Evolutionary conservation across 208 protist genomes (phyloP).

Genomic region (Phytomonas serpens): DNA sequence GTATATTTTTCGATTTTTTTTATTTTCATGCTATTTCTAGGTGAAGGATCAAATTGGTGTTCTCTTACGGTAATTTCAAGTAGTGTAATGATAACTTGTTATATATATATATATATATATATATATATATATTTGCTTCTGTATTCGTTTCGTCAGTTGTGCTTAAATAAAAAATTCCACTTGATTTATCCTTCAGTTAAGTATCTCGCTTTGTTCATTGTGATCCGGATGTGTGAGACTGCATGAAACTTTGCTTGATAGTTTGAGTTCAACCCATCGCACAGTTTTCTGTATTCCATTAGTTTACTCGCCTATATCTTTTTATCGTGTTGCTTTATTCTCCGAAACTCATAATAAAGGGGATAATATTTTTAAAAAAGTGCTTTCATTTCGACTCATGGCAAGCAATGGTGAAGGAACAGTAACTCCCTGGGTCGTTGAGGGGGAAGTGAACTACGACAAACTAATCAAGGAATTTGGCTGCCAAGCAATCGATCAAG

Average conservation of each 20-base stretch:
- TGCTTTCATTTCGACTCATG: background rate
- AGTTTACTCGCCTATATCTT: background rate
- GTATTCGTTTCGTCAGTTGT: background rate
- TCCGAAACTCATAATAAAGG: background rate
- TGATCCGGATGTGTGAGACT: background rate
- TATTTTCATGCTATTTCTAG: background rate
- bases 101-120: background rate
- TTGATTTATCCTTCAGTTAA: background rate
- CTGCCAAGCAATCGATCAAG: slow-evolving; percentile 70
- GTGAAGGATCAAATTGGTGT: background rate
- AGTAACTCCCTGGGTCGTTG: slow-evolving; percentile 90
- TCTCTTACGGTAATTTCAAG: background rate
- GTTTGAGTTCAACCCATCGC: background rate
- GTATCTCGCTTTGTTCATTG: background rate
- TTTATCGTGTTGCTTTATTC: background rate
- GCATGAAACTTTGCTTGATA: background rate
- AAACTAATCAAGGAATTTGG: slow-evolving; percentile 93
- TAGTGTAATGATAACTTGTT: background rate
- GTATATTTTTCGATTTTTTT: too few species aligned
- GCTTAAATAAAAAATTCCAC: background rate
- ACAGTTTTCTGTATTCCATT: background rate
- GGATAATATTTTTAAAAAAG: background rate
- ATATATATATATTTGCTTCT: background rate
- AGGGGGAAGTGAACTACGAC: slow-evolving; percentile 91
- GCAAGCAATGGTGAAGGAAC: slow-evolving; percentile 21